Conservation (phyloP, 768 basidiomycete species). For the Chalciporus sphaerocephalus region DNA sequence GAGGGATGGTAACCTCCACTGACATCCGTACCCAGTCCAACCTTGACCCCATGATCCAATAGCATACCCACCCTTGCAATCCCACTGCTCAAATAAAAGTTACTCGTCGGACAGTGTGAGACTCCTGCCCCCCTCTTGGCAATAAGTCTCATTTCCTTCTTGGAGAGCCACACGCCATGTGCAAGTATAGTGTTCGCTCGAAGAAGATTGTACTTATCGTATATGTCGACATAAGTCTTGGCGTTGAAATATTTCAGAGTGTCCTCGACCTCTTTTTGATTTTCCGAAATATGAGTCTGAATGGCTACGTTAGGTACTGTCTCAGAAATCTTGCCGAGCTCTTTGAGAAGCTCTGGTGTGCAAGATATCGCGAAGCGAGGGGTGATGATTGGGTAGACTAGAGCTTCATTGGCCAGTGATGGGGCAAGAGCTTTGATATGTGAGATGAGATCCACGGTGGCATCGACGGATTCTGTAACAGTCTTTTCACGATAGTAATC, state of each 20-base stretch:
- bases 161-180: slow-evolving; percentile 78
- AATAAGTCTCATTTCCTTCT: slow-evolving; percentile 70
- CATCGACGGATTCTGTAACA: slow-evolving; percentile 50
- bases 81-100: slow-evolving; percentile 87
- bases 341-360: slow-evolving; percentile 59
- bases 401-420: slow-evolving; percentile 38
- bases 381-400: slow-evolving; percentile 88
- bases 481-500: slow-evolving; percentile 67
- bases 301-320: slow-evolving; percentile 62
- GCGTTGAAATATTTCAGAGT: slow-evolving; percentile 66
- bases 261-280: slow-evolving; percentile 62
- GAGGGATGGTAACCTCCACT: slow-evolving; percentile 85
- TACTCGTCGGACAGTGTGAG: slow-evolving; percentile 92
- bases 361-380: slow-evolving; percentile 97
- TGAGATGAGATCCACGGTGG: slow-evolving; percentile 61
- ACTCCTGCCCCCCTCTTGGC: slow-evolving; percentile 64
- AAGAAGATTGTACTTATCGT: slow-evolving; percentile 75
- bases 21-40: slow-evolving; percentile 92
- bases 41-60: slow-evolving; percentile 85
- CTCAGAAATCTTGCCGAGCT: slow-evolving; percentile 57
- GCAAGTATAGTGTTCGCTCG: slow-evolving; percentile 79
- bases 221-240: slow-evolving; percentile 71
- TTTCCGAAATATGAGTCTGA: slow-evolving; percentile 94
- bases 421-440: slow-evolving; percentile 59
- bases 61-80: slow-evolving; percentile 73